Evolutionary conservation across 495 filamentous ascomycete species (phyloP), one percentile per base, ranked within the genome.

Genomic region (Aspergillus cavernicola): DNA sequence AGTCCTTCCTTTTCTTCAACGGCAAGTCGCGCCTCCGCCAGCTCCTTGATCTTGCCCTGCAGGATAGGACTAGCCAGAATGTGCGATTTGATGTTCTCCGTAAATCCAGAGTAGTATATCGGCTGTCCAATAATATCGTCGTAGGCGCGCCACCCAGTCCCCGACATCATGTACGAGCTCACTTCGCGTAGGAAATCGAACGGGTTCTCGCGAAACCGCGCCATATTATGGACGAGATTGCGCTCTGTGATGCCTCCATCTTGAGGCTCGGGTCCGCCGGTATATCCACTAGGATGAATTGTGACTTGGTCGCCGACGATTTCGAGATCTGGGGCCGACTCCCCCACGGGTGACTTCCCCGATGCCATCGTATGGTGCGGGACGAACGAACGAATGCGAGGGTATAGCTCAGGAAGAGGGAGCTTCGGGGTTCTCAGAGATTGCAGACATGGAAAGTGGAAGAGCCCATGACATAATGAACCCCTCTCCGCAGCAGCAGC

Each of bases 101-200:
- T 84, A 70, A 95, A 98, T 15, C 93, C 93, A 6, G 85, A 71
- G 66, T 97, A 97, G 76, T 91, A 97, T 31, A 97, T 85, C 0
- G 89, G 88, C 67, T 96, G 92, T 11, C 93, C 93, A 57, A 97
- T 83, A 56, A 89, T 78, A 48, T 87, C 75, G 66, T 97, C 89
- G 75, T 98, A 98, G 54, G 86, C 87, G 47, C 93, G 84, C 93
- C 93, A 98, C 49, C 90, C 91, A 3, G 86, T 86, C 46, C 93
- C 93, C 5, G 86, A 89, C 56, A 96, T 53, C 51, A 53, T 86
- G 67, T 97, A 88, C 38, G 95, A 75, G 49, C 85, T 89, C 53
- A 97, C 85, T 74, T 98, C 92, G 52, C 91, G 87, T 28, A 98
- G 83, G 69, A 96, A 97, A 51, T 89, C 87, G 63, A 85, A 68